These are phyloP conservation scores for Hemisphaericaspora nanyangensis DNA, from an alignment of 805 yeast species.

Conservation along the genomic window DNA sequence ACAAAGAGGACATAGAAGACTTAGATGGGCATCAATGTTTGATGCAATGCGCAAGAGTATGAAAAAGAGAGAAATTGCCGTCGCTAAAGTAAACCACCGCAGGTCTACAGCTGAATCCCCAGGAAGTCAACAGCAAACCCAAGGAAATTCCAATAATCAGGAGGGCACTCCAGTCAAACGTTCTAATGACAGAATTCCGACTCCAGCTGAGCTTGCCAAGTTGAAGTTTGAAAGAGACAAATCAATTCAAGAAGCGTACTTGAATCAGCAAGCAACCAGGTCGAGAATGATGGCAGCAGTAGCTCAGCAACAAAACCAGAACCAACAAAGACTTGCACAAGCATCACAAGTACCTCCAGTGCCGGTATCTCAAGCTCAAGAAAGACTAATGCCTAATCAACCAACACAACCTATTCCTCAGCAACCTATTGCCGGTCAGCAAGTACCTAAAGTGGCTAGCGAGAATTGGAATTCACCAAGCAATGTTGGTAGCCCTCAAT, in stretches of 20 bases:
- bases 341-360: slow-evolving; percentile 12
- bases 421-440: neutral
- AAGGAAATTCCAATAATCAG: slow-evolving; percentile 6
- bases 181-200: slow-evolving; percentile 43
- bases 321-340: slow-evolving; percentile 7
- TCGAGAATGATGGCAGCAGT: slow-evolving; percentile 41
- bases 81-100: slow-evolving; percentile 28
- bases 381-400: slow-evolving; percentile 1
- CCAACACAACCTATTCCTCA: neutral
- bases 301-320: slow-evolving; percentile 29
- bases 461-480: slow-evolving; percentile 2
- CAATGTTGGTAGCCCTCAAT: too few species aligned
- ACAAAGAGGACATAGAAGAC: slow-evolving; percentile 85
- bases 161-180: slow-evolving; percentile 3
- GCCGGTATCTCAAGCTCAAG: neutral
- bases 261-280: slow-evolving; percentile 43
- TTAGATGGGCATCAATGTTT: slow-evolving; percentile 96
- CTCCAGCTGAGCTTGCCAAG: slow-evolving; percentile 81
- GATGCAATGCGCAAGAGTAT: slow-evolving; percentile 90
- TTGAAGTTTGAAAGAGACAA: slow-evolving; percentile 84
- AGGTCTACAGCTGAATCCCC: slow-evolving; percentile 12
- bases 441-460: neutral
- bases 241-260: slow-evolving; percentile 72
- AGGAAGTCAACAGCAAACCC: neutral
- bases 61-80: slow-evolving; percentile 77